These are phyloP conservation scores for Candida sp. DNA, from an alignment of 1,139 yeast genomes.

Conservation along the genomic window DNA sequence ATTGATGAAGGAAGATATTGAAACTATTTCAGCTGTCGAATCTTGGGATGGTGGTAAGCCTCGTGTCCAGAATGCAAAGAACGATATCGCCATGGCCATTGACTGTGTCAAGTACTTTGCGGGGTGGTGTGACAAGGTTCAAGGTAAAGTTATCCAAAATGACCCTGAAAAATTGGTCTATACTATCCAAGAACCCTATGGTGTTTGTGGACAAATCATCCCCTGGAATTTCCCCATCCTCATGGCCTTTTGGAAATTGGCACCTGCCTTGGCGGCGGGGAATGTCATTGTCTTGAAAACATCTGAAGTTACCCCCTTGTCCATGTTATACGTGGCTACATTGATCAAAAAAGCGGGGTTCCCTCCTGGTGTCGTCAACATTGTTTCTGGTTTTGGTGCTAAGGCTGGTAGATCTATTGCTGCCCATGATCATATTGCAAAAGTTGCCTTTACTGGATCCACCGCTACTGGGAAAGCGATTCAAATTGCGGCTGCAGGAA, in stretches of 20 bases:
- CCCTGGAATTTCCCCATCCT: constrained; percentile 60
- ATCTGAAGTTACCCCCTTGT: constrained; percentile 65
- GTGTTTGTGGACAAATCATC: constrained; percentile 73
- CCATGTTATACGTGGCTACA: constrained; percentile 50
- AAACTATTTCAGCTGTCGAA: constrained; percentile 62
- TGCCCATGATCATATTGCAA: constrained; percentile 51
- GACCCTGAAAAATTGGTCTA: constrained; percentile 69
- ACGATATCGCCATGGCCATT: constrained; percentile 60
- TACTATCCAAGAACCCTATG: constrained; percentile 79
- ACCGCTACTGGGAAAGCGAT: constrained; percentile 57
- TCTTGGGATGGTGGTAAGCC: constrained; percentile 84
- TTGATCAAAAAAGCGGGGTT: constrained; percentile 62
- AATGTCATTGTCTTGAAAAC: constrained; percentile 59
- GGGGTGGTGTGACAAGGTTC: constrained; percentile 81
- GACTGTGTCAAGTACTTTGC: constrained; percentile 67
- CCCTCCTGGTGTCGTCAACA: constrained; percentile 69
- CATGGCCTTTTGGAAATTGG: constrained; percentile 56
- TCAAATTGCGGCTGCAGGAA: constrained; percentile 57
- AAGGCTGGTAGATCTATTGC: constrained; percentile 60
- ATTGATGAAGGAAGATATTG: constrained; percentile 53
- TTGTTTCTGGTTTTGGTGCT: constrained; percentile 55
- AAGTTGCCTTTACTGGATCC: constrained; percentile 68
- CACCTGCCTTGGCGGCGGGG: constrained; percentile 66
- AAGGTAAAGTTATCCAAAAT: constrained; percentile 66
- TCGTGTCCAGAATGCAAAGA: constrained; percentile 42